Percentiles rank a stretch among this genome's conserved stretches.
phyloP scores from a whole-genome alignment of 2,329 filamentous ascomycete species.

The Fusarium mundagurra region DNA sequence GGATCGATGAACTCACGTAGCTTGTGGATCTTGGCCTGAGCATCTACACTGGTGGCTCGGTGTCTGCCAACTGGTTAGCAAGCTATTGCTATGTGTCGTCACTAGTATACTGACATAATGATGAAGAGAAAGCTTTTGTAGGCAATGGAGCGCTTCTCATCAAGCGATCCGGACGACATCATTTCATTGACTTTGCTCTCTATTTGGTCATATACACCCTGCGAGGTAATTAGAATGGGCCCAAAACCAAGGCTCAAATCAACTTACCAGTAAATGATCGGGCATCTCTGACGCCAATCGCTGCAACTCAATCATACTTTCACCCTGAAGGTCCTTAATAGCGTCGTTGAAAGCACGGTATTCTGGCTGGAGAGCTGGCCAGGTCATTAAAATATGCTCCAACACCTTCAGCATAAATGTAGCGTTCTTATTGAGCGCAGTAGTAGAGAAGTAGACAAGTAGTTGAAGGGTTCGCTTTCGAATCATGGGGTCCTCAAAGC shows the following conservation, averaged over 20 bases:
- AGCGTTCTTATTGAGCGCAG: slow-evolving; percentile 78
- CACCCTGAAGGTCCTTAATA: slow-evolving; percentile 85
- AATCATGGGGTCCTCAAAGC: slow-evolving; percentile 85
- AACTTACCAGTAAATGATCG: slow-evolving; percentile 79
- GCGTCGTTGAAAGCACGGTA: slow-evolving; percentile 83
- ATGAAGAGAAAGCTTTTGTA: slow-evolving; percentile 94
- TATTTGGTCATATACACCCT: slow-evolving; percentile 87
- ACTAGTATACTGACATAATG: slow-evolving; percentile 70
- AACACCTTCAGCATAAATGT: slow-evolving; percentile 88
- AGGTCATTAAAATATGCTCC: slow-evolving; percentile 88
- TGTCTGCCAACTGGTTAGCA: slow-evolving; percentile 63
- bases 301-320: slow-evolving; percentile 88
- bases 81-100: background rate
- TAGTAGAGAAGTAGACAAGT: slow-evolving; percentile 85
- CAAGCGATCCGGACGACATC: slow-evolving; percentile 74
- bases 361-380: slow-evolving; percentile 76
- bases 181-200: slow-evolving; percentile 85
- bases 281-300: slow-evolving; percentile 90
- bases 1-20: slow-evolving; percentile 84
- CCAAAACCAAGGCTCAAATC: background rate
- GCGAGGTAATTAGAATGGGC: slow-evolving; percentile 3
- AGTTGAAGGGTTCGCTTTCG: slow-evolving; percentile 84
- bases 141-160: slow-evolving; percentile 85
- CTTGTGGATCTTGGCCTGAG: slow-evolving; percentile 74
- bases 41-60: slow-evolving; percentile 79